Evolutionary conservation across 75 land plant species (phyloP).

Genomic region (Chamaecyparis obtusa): DNA sequence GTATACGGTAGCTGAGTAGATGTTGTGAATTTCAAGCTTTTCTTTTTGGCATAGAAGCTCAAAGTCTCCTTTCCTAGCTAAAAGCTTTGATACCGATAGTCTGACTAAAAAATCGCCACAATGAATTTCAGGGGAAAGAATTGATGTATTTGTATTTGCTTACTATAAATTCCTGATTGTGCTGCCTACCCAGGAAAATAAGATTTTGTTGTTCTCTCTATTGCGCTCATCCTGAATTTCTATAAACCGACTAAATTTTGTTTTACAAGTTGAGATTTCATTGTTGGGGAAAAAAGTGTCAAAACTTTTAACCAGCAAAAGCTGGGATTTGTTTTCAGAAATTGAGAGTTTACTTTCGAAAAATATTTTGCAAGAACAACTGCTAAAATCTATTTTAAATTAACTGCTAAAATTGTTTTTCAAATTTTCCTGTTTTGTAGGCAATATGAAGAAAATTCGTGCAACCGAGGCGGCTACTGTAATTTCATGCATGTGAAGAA

Average conservation of each 20-base stretch:
- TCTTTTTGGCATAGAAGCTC: background rate
- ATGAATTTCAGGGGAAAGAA: background rate
- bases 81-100: background rate
- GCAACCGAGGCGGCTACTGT: slow-evolving; percentile 86
- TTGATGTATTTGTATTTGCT: background rate
- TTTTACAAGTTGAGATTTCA: background rate
- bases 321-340: background rate
- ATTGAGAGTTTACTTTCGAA: background rate
- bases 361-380: background rate
- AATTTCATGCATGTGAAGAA: slow-evolving; percentile 82
- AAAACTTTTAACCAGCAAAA: background rate
- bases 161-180: background rate
- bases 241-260: background rate
- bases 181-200: background rate
- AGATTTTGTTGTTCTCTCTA: too few species aligned
- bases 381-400: background rate
- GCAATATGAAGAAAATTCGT: slow-evolving; percentile 77
- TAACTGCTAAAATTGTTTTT: background rate
- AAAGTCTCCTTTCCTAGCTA: background rate
- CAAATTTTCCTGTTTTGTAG: slow-evolving; percentile 9
- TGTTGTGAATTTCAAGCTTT: background rate
- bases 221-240: background rate
- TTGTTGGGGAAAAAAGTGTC: background rate
- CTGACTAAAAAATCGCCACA: background rate
- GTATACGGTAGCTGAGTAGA: background rate